phyloP scores from a whole-genome alignment of 202 grass and related monocot genomes.

The Digitaria exilis region DNA sequence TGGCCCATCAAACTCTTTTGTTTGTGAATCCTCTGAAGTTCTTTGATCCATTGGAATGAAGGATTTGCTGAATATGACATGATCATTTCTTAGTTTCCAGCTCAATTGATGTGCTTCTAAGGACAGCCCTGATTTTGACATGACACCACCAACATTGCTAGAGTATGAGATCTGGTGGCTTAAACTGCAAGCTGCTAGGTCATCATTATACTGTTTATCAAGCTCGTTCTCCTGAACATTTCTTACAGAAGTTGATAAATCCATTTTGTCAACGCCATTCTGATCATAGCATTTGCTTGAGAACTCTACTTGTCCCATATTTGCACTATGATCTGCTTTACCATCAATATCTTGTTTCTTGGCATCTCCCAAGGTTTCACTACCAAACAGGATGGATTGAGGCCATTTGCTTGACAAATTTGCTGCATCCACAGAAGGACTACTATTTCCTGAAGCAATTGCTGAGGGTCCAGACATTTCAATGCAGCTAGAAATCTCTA shows the following conservation, averaged over 20 bases:
- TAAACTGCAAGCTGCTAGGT: constrained; percentile 49
- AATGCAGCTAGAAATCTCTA: constrained; percentile 50
- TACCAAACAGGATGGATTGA: constrained; percentile 7
- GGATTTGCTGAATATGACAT: constrained; percentile 33
- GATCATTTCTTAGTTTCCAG: constrained; percentile 26
- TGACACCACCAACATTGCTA: constrained; percentile 19
- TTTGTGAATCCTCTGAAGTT: constrained; percentile 1
- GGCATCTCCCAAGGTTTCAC: constrained; percentile 47
- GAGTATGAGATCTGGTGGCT: constrained; percentile 55
- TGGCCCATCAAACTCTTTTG: background rate
- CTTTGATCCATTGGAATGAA: background rate
- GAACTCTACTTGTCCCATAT: background rate
- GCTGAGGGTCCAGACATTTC: constrained; percentile 42
- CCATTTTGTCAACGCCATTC: constrained; percentile 12
- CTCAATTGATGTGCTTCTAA: constrained; percentile 36
- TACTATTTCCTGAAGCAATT: constrained; percentile 43
- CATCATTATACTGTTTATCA: constrained; percentile 45
- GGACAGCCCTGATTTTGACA: constrained; percentile 54
- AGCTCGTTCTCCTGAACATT: constrained; percentile 36
- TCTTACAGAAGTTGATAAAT: constrained; percentile 20
- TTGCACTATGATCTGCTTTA: constrained; percentile 48
- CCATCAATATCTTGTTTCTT: constrained; percentile 47
- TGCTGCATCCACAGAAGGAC: constrained; percentile 7
- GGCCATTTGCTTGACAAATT: constrained; percentile 29
- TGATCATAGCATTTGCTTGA: constrained; percentile 39